Evolutionary conservation across 2,329 filamentous ascomycete genomes (phyloP).

Genomic region (Aspergillus hortae): DNA sequence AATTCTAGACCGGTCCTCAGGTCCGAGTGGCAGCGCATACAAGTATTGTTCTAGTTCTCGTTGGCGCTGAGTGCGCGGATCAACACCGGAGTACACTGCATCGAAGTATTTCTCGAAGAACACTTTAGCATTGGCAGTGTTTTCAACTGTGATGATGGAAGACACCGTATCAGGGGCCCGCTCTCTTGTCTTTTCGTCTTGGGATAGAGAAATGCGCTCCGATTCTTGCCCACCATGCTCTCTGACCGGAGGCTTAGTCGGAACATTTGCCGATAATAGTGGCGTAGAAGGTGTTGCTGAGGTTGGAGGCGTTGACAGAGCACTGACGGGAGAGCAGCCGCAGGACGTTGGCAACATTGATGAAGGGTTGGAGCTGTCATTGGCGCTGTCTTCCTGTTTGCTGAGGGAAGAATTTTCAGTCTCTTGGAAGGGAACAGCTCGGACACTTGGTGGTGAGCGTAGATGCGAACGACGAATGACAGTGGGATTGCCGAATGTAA

Average conservation of each 20-base stretch:
- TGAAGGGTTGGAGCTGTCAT: slow-evolving; percentile 33
- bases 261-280: slow-evolving; percentile 11
- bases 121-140: slow-evolving; percentile 74
- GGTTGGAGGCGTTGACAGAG: slow-evolving; percentile 33
- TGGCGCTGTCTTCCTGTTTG: slow-evolving; percentile 26
- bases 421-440: slow-evolving; percentile 16
- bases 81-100: slow-evolving; percentile 56
- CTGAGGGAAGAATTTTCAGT: slow-evolving; percentile 7
- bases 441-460: slow-evolving; percentile 31
- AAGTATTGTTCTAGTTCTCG: slow-evolving; percentile 63
- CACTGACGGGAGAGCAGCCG: slow-evolving; percentile 27
- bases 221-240: neutral
- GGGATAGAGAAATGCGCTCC: slow-evolving; percentile 1
- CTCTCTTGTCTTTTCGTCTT: slow-evolving; percentile 7
- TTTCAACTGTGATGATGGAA: slow-evolving; percentile 65
- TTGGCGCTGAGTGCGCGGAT: slow-evolving; percentile 59
- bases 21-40: slow-evolving; percentile 51
- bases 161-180: slow-evolving; percentile 18
- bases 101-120: slow-evolving; percentile 84
- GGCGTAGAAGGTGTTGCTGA: slow-evolving; percentile 29
- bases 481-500: slow-evolving; percentile 38
- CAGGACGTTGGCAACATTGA: slow-evolving; percentile 23
- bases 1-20: slow-evolving; percentile 53
- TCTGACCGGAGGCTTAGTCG: slow-evolving; percentile 1
- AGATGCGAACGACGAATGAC: slow-evolving; percentile 38